phyloP scores from a whole-genome alignment of 192 early-diverging fungal species.

The Coemansia sp. region DNA sequence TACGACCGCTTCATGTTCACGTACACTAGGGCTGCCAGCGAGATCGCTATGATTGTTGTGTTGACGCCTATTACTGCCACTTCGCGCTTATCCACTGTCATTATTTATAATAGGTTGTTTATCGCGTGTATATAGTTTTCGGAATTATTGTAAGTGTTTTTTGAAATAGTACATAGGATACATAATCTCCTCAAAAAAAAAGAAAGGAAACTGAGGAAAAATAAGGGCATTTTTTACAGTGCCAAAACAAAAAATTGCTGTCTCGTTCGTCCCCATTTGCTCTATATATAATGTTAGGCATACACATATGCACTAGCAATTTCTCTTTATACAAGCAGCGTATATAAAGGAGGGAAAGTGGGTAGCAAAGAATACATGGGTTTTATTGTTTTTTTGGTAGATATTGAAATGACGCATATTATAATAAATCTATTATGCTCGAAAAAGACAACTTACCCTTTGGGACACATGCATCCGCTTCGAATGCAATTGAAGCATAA shows the following conservation, averaged over 20 bases:
- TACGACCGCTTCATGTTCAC: constrained; percentile 41
- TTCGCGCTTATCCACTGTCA: constrained; percentile 25
- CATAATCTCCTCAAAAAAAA: too few relatives aligned
- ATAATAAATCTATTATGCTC: neutral
- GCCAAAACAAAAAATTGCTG: too few relatives aligned
- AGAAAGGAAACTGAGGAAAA: too few relatives aligned
- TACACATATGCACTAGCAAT: too few relatives aligned
- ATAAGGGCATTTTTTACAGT: too few relatives aligned
- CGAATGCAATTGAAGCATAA: neutral
- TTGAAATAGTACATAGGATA: too few relatives aligned
- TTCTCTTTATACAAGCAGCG: too few relatives aligned
- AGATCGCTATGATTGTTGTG: constrained; percentile 21
- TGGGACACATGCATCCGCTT: too few relatives aligned
- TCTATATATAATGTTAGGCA: too few relatives aligned
- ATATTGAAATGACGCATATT: neutral
- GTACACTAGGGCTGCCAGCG: constrained; percentile 14
- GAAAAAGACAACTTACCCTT: neutral
- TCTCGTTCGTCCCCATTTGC: too few relatives aligned
- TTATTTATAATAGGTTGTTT: neutral
- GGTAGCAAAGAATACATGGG: neutral
- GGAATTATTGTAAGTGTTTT: neutral
- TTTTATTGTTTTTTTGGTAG: neutral
- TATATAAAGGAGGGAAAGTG: neutral
- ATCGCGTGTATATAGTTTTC: neutral
- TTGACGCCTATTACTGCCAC: constrained; percentile 33